Evolutionary conservation across 2,329 filamentous ascomycete genomes (phyloP), one percentile per base, ranked within the genome.

Genomic region (Leptographium galeiforme): DNA sequence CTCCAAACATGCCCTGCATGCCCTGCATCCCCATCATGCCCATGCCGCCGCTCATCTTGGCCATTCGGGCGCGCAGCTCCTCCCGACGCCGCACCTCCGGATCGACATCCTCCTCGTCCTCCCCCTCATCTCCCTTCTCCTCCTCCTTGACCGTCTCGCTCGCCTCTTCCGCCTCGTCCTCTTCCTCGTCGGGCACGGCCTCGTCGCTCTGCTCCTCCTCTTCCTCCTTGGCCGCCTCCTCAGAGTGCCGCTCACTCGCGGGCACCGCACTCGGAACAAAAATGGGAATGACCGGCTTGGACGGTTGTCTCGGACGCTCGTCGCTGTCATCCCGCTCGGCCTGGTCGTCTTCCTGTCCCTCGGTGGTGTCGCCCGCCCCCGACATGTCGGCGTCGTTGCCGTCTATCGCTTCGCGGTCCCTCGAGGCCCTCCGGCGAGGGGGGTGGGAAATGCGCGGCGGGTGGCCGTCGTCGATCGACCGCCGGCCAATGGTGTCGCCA

Each of bases 31-130:
- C 89, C 66, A 89, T 82, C 85, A 97, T 94, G 48, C 89, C 89
- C 88, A 95, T 95, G 25, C 91, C 91, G 53, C 91, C 91, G 60
- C 91, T 95, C 85, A 98, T 93, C 70, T 95, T 96, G 47, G 93
- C 93, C 89, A 98, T 98, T 61, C 93, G 82, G 57, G 93, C 89
- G 56, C 93, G 82, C 36, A 98, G 75, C 65, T 96, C 91, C 69
- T 95, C 83, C 64, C 85, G 87, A 51, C 90, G 84, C 60, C 81
- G 83, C 25, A 88, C 76, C 66, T 98, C 93, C 1, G 89, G 89
- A 62, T 97, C 90, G 51, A 94, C 74, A 16, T 95, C 88, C 33
- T 90, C 87, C 48, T 90, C 87, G 25, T 25, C 25, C 25, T 25
- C 25, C 36, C 89, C 85, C 19, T 86, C 85, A n/a, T 84, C 84